Evolutionary conservation across 495 filamentous ascomycete species (phyloP).

Genomic region (Bryoglossum gracile): DNA sequence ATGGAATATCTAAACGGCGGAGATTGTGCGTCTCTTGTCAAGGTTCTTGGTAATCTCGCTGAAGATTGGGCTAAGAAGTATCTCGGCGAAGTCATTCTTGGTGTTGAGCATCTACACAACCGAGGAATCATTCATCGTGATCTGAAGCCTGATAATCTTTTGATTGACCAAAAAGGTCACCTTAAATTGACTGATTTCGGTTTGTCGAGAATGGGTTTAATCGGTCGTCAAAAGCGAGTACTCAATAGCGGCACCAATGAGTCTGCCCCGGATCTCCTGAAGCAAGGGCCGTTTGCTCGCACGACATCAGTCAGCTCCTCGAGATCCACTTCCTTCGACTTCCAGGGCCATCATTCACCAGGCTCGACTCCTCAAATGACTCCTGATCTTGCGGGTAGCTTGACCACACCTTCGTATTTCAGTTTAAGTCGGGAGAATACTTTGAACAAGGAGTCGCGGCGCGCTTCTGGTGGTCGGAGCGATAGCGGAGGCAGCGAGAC

Average conservation of each 20-base stretch:
- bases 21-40: conserved; percentile 94
- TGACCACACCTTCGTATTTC: conserved; percentile 89
- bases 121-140: conserved; percentile 94
- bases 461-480: conserved; percentile 81
- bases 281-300: conserved; percentile 83
- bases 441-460: conserved; percentile 65
- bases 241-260: conserved; percentile 71
- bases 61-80: conserved; percentile 99
- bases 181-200: conserved; percentile 97
- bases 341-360: conserved; percentile 73
- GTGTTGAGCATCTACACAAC: conserved; percentile 90
- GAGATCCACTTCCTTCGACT: conserved; percentile 91
- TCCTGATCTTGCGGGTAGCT: conserved; percentile 59
- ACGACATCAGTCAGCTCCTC: conserved; percentile 83
- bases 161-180: conserved; percentile 96
- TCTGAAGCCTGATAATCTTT: conserved; percentile 91
- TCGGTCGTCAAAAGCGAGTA: conserved; percentile 91
- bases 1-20: conserved; percentile 99
- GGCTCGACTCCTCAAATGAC: conserved; percentile 80
- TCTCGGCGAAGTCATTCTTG: conserved; percentile 88
- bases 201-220: conserved; percentile 91
- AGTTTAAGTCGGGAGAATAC: conserved; percentile 62
- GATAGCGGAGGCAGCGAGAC: conserved; percentile 87
- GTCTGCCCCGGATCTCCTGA: conserved; percentile 80
- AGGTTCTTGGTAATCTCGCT: conserved; percentile 78